Conservation (phyloP, 2,329 filamentous ascomycete species). For the Trematosphaeria pertusa region DNA sequence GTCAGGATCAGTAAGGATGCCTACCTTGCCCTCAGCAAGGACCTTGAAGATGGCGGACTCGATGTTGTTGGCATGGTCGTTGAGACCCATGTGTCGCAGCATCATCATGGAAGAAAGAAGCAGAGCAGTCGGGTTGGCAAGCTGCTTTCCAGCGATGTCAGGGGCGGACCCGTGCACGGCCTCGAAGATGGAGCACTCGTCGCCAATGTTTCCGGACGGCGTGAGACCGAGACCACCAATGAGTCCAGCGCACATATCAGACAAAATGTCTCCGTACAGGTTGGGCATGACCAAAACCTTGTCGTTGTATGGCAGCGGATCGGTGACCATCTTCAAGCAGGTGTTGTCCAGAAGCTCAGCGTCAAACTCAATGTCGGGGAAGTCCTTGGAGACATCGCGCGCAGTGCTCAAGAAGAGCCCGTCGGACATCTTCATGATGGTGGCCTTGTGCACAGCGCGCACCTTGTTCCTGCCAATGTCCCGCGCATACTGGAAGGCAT, state of each 20-base stretch:
- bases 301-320: slow-evolving; percentile 96
- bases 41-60: slow-evolving; percentile 96
- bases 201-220: slow-evolving; percentile 97
- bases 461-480: slow-evolving; percentile 95
- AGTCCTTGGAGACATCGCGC: slow-evolving; percentile 88
- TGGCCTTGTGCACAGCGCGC: slow-evolving; percentile 98
- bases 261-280: slow-evolving; percentile 98
- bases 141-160: slow-evolving; percentile 93
- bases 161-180: slow-evolving; percentile 97
- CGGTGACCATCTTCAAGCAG: slow-evolving; percentile 97
- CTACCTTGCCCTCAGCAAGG: slow-evolving; percentile 89
- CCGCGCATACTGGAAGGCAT: slow-evolving; percentile 97
- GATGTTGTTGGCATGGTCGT: slow-evolving; percentile 82
- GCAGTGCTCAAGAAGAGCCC: slow-evolving; percentile 95
- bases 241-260: slow-evolving; percentile 98
- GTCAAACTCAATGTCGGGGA: slow-evolving; percentile 94
- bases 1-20: slow-evolving; percentile 20
- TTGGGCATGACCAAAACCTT: slow-evolving; percentile 98
- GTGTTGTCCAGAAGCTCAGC: slow-evolving; percentile 99
- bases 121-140: slow-evolving; percentile 96
- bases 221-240: slow-evolving; percentile 97
- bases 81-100: slow-evolving; percentile 96
- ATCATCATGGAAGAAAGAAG: slow-evolving; percentile 98
- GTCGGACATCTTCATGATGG: slow-evolving; percentile 99
- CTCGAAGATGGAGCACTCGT: slow-evolving; percentile 99